These are phyloP conservation scores for Polyporus arcularius DNA, from an alignment of 768 basidiomycete genomes.

Conservation along the genomic window DNA sequence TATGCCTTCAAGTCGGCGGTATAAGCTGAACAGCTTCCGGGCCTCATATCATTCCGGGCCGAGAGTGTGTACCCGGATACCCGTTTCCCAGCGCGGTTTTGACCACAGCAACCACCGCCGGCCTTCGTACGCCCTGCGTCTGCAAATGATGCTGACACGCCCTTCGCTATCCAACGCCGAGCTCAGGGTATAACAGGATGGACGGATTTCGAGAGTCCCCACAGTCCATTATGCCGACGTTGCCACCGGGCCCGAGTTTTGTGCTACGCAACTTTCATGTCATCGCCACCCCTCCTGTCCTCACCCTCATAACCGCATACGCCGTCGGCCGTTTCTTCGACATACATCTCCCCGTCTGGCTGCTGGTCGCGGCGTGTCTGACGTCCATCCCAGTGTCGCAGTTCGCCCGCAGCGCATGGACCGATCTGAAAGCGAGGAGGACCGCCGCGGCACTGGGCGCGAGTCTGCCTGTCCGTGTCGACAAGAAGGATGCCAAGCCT, in stretches of 20 bases:
- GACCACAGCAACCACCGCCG: too few species aligned
- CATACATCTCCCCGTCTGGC: background rate
- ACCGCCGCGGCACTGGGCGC: constrained; percentile 7
- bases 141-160: too few species aligned
- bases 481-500: background rate
- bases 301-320: background rate
- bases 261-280: background rate
- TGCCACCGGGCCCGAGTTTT: constrained; percentile 10
- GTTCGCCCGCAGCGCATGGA: background rate
- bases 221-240: background rate
- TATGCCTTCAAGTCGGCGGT: too few species aligned
- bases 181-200: background rate
- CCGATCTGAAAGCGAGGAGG: background rate
- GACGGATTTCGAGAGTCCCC: background rate
- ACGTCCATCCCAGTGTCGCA: background rate
- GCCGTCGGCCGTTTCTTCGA: background rate
- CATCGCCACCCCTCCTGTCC: background rate
- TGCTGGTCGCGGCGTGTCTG: background rate
- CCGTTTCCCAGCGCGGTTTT: too few species aligned
- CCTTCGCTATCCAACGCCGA: background rate
- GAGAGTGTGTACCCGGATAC: too few species aligned
- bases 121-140: too few species aligned
- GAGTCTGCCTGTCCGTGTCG: background rate
- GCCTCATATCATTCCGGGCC: too few species aligned
- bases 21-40: too few species aligned